Conservation (phyloP, 805 yeast genomes). For the Tetrapisispora fleetii region DNA sequence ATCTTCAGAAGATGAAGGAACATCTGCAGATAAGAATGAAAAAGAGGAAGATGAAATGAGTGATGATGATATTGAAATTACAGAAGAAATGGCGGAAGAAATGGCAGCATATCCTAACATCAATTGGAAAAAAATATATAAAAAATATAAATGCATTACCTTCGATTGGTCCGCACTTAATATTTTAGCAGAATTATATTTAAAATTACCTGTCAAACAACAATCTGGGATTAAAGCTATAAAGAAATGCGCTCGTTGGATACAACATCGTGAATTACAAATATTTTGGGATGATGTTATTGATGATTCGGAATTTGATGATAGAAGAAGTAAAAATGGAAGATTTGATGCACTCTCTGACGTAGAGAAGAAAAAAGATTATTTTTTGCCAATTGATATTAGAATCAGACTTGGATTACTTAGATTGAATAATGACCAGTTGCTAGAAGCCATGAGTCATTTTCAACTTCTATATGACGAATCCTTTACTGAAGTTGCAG, state of each 20-base stretch:
- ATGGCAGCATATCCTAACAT: conserved; percentile 20
- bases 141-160: conserved; percentile 32
- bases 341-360: conserved; percentile 34
- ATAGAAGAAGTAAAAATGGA: conserved; percentile 43
- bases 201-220: conserved; percentile 46
- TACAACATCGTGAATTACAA: conserved; percentile 54
- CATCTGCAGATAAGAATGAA: conserved; percentile 10
- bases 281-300: conserved; percentile 36
- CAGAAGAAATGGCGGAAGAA: conserved; percentile 11
- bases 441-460: conserved; percentile 65
- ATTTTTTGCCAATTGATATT: conserved; percentile 73
- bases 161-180: conserved; percentile 89
- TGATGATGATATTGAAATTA: conserved; percentile 4
- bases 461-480: conserved; percentile 49
- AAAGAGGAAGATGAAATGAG: conserved; percentile 13
- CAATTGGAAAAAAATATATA: conserved; percentile 23
- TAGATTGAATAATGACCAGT: conserved; percentile 53
- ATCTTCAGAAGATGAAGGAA: conserved; percentile 24
- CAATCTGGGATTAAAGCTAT: conserved; percentile 52
- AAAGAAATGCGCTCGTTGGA: conserved; percentile 72
- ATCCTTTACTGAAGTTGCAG: conserved; percentile 53
- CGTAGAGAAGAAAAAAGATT: conserved; percentile 31
- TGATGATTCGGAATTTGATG: conserved; percentile 80
- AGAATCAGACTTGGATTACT: conserved; percentile 70
- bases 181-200: conserved; percentile 68